Base-by-base conservation (phyloP, 2,329 filamentous ascomycete species). In the Aureobasidium leucospermi region DNA sequence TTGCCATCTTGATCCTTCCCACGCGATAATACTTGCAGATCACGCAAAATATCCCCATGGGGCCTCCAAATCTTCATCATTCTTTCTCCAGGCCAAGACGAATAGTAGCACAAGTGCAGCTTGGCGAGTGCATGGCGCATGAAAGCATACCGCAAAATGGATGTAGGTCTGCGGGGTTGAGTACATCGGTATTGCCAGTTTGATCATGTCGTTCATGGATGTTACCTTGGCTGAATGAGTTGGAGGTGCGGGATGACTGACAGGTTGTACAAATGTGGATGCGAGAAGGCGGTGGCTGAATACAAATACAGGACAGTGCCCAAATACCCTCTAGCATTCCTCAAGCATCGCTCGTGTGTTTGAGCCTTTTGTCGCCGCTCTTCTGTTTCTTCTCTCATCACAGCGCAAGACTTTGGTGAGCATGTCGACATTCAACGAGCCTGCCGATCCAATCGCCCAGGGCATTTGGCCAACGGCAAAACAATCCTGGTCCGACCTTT, bases 391-490 rank as follows among this genome's bases (percentile, higher is more conserved):
- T 11, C 11, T n/a, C 6, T 8, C 6, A 15, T 45, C n/a, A 45
- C 16, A 2, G 19, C 13, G n/a, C 10, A n/a, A 36, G 29, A 41
- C 51, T 13, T 4, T 6, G 5, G 31, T 16, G 16, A 47, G 2
- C 9, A 61, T 61, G 60, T 65, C 68, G 11, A 67, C 66, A 29
- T 64, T 64, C 32, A 64, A 75, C 65, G 76, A 83, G 64, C 78
- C 81, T 10, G 86, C 87, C 58, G 86, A 89, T 63, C 84, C 85
- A 19, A 71, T 89, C 61, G 85, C 85, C 36, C 84, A 82, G 71
- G 88, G 87, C 43, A 79, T 83, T 52, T 62, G 84, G 41, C 77
- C 86, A 31, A 86, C 85, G 0, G 84, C 85, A 10, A 86, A 82
- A 67, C 86, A 89, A 69, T 78, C 82, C 38, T 78, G 81, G 65